Percentiles rank a stretch among this genome's conserved stretches.
Conservation (phyloP, 345 rosid species). For the Eucalyptus grandis region DNA sequence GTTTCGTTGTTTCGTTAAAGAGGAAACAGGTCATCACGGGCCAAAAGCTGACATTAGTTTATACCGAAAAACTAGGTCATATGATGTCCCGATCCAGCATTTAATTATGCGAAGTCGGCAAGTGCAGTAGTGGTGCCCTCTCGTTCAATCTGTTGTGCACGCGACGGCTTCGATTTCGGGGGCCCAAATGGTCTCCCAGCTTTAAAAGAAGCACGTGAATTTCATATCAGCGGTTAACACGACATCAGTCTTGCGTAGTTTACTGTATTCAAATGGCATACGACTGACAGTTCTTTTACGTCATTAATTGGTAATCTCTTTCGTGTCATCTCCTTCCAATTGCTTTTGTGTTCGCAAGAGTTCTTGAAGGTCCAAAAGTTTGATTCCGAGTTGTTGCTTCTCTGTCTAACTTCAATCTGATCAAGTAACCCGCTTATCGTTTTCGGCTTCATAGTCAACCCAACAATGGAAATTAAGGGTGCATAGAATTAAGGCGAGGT, state of each 20-base stretch:
- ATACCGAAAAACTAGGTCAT: background rate
- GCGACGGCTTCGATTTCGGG: background rate
- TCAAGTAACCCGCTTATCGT: background rate
- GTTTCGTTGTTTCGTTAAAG: background rate
- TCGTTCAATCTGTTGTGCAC: background rate
- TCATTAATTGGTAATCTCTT: background rate
- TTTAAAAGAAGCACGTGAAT: background rate
- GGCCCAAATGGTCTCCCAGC: background rate
- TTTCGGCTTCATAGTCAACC: background rate
- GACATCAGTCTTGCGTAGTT: background rate
- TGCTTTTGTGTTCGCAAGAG: background rate
- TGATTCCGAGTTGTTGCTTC: background rate
- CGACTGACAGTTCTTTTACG: background rate
- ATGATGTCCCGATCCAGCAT: background rate
- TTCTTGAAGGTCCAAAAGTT: background rate
- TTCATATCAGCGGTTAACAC: background rate
- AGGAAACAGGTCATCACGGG: background rate
- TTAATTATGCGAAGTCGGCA: background rate
- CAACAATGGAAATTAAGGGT: background rate
- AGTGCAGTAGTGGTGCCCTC: background rate
- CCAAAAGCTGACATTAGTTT: background rate
- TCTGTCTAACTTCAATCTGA: background rate
- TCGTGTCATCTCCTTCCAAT: background rate
- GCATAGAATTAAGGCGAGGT: background rate
- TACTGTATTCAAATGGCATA: background rate